Base-by-base conservation (phyloP, 2,329 filamentous ascomycete species). In the Biscogniauxia sp. region DNA sequence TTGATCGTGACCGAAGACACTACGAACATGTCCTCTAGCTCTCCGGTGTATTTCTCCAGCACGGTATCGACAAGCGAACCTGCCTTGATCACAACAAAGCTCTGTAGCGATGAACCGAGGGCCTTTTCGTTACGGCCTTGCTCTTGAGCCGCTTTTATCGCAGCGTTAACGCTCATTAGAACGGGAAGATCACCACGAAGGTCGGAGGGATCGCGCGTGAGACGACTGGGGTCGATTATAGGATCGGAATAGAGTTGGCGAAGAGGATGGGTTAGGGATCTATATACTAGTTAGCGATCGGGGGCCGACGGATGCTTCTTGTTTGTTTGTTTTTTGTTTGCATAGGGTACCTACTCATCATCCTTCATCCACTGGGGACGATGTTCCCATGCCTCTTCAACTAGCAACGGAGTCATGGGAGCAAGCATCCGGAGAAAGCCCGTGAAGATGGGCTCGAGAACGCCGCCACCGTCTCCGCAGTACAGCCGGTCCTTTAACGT, bases 401-500 rank as follows among this genome's bases (percentile, higher is more conserved):
- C 89, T 3, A 98, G 82, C 49, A 93, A 75, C 0, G 94, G 94
- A 9, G 89, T 90, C 58, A 97, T 84, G 1, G 94, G 93, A 2
- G 86, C 88, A 28, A 98, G 80, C 83, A 96, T 92, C 57, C 88
- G 84, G 63, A 93, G 78, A 19, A 97, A 79, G 41, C 92, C 87
- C 5, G 85, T 77, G 62, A 94, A 87, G 58, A 97, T 85, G 26
- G 84, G 81, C 66, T 85, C 83, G 54, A 91, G 76, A 4, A 84
- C 80, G 53, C 90, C 89, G 15, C 84, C 82, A 15, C 85, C 84
- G 62, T 88, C 85, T 28, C 90, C 91, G 53, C 93, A 95, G 78
- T 99, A 99, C 1, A 98, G 80, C 2, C 92, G 84, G 70, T 99
- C 95, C 76, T 99, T 99, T 69, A 93, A 82, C 0, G 91, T 88